Base-by-base conservation (phyloP, 129 eudicot genomes). In the Erigeron canadensis region DNA sequence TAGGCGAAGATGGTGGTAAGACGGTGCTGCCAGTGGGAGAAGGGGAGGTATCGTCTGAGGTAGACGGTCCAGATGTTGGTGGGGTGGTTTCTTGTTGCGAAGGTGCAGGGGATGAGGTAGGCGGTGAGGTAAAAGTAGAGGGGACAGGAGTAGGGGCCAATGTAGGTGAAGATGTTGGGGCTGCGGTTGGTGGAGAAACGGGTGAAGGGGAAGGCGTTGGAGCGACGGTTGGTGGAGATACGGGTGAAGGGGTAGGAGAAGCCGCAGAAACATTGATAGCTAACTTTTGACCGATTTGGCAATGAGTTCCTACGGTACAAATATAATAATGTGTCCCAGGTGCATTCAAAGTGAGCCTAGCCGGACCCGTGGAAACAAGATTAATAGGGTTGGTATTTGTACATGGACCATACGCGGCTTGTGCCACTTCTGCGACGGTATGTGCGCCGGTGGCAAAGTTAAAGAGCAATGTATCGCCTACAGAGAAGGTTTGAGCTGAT, bases 391-490 rank as follows among this genome's bases (percentile, higher is more conserved):
- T 71, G 53, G 81, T 7, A 42, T 69, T 60, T 86, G 72, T 80
- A 79, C 90, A 85, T 2, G 90, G 73, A 45, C 79, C 82, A 11
- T 65, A 85, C 22, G 81, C 80, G 7, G 80, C 71, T 60, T 70
- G 64, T 0, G 80, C 69, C 34, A 85, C 84, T 60, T 79, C 78
- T 0, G 84, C 79, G 3, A 85, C 90, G 42, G 75, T 55, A 40
- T 85, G 90, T 11, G 53, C 38, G 21, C 79, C 83, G 23, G 54
- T 83, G 12, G 71, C 61, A 21, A 85, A 82, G 72, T 82, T 85
- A 74, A 85, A 85, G 28, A 79, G 34, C 10, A 73, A 8, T 3
- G 50, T 21, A 34, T 89, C 96, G 21, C 96, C 92, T 6, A 80
- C 86, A 51, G 65, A 15, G 82, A 89, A 82, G 12, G 79, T 84